These are phyloP conservation scores for Marchantia paleacea DNA, from an alignment of 225 moss, liverwort and hornwort genomes.

Conservation along the genomic window DNA sequence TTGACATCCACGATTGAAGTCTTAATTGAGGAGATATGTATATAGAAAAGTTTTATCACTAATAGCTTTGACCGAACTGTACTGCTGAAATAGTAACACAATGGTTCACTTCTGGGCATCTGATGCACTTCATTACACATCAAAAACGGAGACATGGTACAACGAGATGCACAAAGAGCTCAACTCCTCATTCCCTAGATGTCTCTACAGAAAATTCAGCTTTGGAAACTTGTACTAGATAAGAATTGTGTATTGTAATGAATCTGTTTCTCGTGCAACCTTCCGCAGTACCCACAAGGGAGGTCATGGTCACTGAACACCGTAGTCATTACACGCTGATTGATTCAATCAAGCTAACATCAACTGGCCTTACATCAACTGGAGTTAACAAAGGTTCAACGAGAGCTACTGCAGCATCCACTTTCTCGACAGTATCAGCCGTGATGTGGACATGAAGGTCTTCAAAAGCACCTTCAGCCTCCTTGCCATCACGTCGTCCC, in stretches of 20 bases:
- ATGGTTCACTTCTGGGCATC: too few relatives aligned
- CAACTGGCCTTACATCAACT: constrained; percentile 55
- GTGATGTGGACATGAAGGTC: constrained; percentile 92
- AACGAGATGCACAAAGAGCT: too few relatives aligned
- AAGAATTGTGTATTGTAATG: too few relatives aligned
- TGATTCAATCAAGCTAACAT: background rate
- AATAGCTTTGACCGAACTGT: too few relatives aligned
- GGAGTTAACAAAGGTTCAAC: constrained; percentile 84
- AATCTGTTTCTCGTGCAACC: background rate
- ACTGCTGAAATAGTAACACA: too few relatives aligned
- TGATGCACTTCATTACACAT: too few relatives aligned
- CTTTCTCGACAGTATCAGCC: constrained; percentile 72
- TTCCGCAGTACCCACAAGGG: background rate
- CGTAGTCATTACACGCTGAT: background rate
- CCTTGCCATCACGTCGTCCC: constrained; percentile 57
- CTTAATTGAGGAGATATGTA: too few relatives aligned
- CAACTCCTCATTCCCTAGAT: too few relatives aligned
- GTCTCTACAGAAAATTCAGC: too few relatives aligned
- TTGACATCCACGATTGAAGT: constrained; percentile 30
- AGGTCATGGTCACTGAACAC: background rate
- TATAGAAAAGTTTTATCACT: too few relatives aligned
- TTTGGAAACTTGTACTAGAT: too few relatives aligned
- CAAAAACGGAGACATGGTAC: too few relatives aligned
- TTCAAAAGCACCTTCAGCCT: constrained; percentile 65
- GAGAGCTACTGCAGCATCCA: constrained; percentile 84